Base-by-base conservation (phyloP, 148 eudicot genomes). In the Rhododendron molle region DNA sequence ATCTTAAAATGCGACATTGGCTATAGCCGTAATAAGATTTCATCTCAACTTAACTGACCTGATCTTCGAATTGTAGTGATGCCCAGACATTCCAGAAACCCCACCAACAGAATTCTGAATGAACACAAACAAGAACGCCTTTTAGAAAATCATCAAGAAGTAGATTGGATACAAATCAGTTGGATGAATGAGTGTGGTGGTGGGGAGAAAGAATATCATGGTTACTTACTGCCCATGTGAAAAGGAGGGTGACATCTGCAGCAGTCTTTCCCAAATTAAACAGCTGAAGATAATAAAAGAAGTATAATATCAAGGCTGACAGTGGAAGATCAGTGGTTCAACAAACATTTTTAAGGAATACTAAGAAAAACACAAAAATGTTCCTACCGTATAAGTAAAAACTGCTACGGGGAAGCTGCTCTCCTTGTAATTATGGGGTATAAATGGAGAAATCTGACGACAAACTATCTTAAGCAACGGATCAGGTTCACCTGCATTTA, bases 81-180 rank as follows among this genome's bases (percentile, higher is more conserved):
- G 87, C 69, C 99, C 97, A 81, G 95, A 93, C 81, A 89, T 83
- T 85, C 95, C 99, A 11, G 99, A 95, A 86, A 85, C 87, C 52
- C 97, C 98, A 86, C 98, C 99, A 83, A 94, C 96, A 56, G 99
- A 95, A 90, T 96, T 96, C 99, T 96, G 93, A 87, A 52, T n/a
- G 74, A 44, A 54, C 67, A 52, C 81, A 78, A 47, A 30, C 43
- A 47, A 30, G 44, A 43, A 58, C 11, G 16, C 40, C 28, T 20
- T n/a, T 71, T 8, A 36, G 43, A 74, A 40, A 12, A 72, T 74
- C 26, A 38, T 34, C 44, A 36, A 36, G 3, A 36, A 36, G 10
- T 36, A 74, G 47, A 38, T 20, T 83, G 78, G 3, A 30, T 47
- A 32, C 9, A 56, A 12, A 26, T 52, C 21, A 32, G 26, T 32